A percentile compares a stretch with the other conserved stretches of the same genome.
These are phyloP conservation scores for Dryas alaskensis DNA, from an alignment of 306 rosid genomes.

Conservation along the genomic window DNA sequence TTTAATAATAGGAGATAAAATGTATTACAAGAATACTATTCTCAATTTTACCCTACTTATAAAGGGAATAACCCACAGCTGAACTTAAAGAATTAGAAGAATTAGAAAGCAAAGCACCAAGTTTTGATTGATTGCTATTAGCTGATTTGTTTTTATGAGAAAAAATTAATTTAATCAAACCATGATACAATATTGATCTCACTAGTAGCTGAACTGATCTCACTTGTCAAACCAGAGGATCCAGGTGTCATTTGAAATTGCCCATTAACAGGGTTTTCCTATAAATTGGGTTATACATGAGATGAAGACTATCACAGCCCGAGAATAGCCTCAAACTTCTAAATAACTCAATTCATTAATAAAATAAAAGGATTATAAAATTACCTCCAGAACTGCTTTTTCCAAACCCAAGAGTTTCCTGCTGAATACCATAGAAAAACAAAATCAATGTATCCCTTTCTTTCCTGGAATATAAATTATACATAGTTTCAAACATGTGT, in stretches of 20 bases:
- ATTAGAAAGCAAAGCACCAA: neutral
- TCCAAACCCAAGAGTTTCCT: slow-evolving; percentile 41
- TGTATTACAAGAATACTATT: neutral
- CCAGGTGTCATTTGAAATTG: neutral
- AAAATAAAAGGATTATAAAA: slow-evolving; percentile 15
- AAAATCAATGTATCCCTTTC: neutral
- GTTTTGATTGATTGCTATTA: neutral
- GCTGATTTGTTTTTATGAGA: too few relatives aligned
- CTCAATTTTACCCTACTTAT: neutral
- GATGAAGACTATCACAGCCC: slow-evolving; percentile 1
- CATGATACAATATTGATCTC: too few relatives aligned
- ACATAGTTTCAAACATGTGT: neutral
- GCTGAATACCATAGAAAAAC: slow-evolving; percentile 24
- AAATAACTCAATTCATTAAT: slow-evolving; percentile 14
- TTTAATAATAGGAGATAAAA: slow-evolving; percentile 5
- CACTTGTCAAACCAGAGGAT: neutral
- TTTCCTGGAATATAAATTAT: neutral
- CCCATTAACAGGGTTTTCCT: neutral
- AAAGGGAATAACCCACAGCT: neutral
- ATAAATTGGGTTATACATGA: neutral
- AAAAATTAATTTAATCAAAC: too few relatives aligned
- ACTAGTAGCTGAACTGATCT: neutral
- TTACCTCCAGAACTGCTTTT: slow-evolving; percentile 48
- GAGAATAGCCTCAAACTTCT: slow-evolving; percentile 2
- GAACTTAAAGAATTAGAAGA: neutral